These are phyloP conservation scores for Kwoniella bestiolae DNA, from an alignment of 768 basidiomycete species.

Conservation along the genomic window DNA sequence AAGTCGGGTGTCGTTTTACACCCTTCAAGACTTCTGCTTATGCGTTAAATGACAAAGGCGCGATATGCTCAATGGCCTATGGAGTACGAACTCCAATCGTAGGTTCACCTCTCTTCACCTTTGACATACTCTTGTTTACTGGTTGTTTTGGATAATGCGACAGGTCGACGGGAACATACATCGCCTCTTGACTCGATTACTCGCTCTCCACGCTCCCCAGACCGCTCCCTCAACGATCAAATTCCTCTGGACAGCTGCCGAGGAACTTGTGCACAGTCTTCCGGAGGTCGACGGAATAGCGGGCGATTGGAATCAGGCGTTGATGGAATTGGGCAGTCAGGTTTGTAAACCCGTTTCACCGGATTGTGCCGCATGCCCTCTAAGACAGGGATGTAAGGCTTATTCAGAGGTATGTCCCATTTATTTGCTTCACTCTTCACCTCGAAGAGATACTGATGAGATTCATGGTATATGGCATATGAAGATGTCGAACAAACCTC, in stretches of 20 bases:
- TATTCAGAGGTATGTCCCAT: slow-evolving; percentile 61
- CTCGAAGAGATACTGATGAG: background rate
- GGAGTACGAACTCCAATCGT: slow-evolving; percentile 82
- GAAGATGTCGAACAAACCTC: slow-evolving; percentile 14
- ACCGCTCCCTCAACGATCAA: slow-evolving; percentile 79
- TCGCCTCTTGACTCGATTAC: slow-evolving; percentile 77
- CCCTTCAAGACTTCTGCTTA: no score
- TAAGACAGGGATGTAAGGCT: slow-evolving; percentile 72
- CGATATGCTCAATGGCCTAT: slow-evolving; percentile 77
- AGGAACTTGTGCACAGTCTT: slow-evolving; percentile 66
- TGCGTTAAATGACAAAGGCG: no score
- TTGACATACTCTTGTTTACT: no score
- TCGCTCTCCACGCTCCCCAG: slow-evolving; percentile 79
- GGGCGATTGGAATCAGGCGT: slow-evolving; percentile 84
- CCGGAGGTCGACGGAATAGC: slow-evolving; percentile 60
- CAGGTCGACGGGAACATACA: slow-evolving; percentile 91
- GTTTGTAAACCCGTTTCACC: slow-evolving; percentile 87
- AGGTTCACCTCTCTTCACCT: slow-evolving; percentile 49
- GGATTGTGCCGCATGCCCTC: slow-evolving; percentile 71
- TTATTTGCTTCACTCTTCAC: background rate
- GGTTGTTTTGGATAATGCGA: slow-evolving; percentile 5
- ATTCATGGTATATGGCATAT: background rate
- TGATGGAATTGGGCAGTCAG: slow-evolving; percentile 93
- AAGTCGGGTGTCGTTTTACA: slow-evolving; percentile 58
- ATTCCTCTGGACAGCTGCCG: slow-evolving; percentile 79